phyloP scores from a whole-genome alignment of 2,329 filamentous ascomycete genomes.

The Coniochaeta prunicola region DNA sequence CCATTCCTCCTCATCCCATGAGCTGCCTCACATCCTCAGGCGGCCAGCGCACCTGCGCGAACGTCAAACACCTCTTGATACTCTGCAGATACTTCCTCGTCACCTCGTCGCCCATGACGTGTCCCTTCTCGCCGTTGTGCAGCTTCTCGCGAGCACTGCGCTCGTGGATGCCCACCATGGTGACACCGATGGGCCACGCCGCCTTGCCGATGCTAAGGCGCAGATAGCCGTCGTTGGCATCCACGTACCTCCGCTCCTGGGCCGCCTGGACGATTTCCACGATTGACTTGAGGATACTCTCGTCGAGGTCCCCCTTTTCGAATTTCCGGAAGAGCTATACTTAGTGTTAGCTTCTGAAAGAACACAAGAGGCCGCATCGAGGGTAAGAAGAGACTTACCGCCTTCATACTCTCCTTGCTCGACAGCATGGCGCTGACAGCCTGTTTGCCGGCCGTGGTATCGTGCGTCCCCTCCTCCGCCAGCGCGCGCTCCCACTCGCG shows the following conservation, averaged over 20 bases:
- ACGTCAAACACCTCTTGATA: slow-evolving; percentile 93
- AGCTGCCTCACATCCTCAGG: slow-evolving; percentile 87
- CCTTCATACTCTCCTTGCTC: slow-evolving; percentile 79
- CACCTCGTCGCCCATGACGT: slow-evolving; percentile 95
- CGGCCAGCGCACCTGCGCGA: slow-evolving; percentile 94
- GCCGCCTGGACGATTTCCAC: slow-evolving; percentile 88
- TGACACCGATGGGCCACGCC: slow-evolving; percentile 98
- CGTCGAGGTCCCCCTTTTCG: slow-evolving; percentile 72
- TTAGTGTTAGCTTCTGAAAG: not conserved
- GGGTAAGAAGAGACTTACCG: slow-evolving; percentile 35
- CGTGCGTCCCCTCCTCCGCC: slow-evolving; percentile 51
- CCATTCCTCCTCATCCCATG: slow-evolving; percentile 61
- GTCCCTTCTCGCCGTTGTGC: slow-evolving; percentile 78
- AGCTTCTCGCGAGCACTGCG: slow-evolving; percentile 91
- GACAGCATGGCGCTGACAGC: slow-evolving; percentile 82
- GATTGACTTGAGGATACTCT: slow-evolving; percentile 72
- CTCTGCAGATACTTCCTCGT: slow-evolving; percentile 96
- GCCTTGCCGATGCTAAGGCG: slow-evolving; percentile 91
- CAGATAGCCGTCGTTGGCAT: slow-evolving; percentile 93
- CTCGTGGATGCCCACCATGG: slow-evolving; percentile 99
- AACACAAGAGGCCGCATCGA: not conserved
- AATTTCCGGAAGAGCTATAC: slow-evolving; percentile 73
- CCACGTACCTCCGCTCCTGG: slow-evolving; percentile 85
- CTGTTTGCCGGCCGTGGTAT: slow-evolving; percentile 71
- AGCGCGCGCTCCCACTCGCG: slow-evolving; percentile 79